phyloP scores from a whole-genome alignment of 257 asterid species.

The Solanum bulbocastanum region DNA sequence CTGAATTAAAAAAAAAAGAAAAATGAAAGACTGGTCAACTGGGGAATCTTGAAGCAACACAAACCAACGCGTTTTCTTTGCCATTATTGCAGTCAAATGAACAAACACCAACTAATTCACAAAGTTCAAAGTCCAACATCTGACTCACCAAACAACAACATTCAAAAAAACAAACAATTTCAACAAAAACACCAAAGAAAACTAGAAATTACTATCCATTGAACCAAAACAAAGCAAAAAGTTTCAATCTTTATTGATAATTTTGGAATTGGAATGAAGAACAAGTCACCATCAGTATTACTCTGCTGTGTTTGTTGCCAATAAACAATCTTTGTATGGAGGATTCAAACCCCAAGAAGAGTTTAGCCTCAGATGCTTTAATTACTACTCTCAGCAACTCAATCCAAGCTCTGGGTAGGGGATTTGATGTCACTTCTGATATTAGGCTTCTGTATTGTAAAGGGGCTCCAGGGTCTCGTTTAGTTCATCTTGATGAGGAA shows the following conservation, averaged over 20 bases:
- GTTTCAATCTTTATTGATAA: constrained; percentile 13
- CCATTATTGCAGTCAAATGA: constrained; percentile 42
- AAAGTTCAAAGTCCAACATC: constrained; percentile 77
- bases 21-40: constrained; percentile 11
- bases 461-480: constrained; percentile 81
- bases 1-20: neutral
- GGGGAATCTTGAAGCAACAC: constrained; percentile 15
- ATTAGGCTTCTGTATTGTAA: constrained; percentile 89
- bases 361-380: constrained; percentile 34
- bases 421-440: constrained; percentile 96
- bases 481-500: constrained; percentile 59
- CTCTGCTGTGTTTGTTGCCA: neutral
- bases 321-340: neutral
- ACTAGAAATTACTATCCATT: neutral
- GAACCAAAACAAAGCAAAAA: constrained; percentile 1
- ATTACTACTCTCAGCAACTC: constrained; percentile 75
- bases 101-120: constrained; percentile 24
- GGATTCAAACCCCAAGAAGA: neutral
- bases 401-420: constrained; percentile 94
- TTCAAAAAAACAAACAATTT: neutral
- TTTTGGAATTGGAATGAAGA: constrained; percentile 6
- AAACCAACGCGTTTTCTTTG: constrained; percentile 39
- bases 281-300: neutral
- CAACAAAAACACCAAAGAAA: neutral
- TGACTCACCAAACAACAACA: constrained; percentile 45